These are phyloP conservation scores for Yarrowia sp. DNA, from an alignment of 805 yeast genomes.

Conservation along the genomic window DNA sequence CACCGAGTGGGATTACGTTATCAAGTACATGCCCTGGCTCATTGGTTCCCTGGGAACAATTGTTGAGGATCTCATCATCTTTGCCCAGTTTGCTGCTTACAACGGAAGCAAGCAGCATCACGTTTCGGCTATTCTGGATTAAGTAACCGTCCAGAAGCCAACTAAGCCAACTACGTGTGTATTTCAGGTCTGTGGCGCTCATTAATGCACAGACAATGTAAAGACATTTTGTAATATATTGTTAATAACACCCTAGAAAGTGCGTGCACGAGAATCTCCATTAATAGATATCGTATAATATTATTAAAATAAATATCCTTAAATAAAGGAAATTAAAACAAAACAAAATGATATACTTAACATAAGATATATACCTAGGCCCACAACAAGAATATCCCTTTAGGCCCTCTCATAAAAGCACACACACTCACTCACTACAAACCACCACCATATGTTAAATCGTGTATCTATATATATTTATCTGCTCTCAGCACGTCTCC, in stretches of 20 bases:
- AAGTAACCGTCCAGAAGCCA: too few relatives aligned
- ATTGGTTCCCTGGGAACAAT: conserved; percentile 77
- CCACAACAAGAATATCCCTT: too few relatives aligned
- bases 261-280: too few relatives aligned
- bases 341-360: too few relatives aligned
- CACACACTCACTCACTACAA: too few relatives aligned
- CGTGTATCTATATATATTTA: neutral
- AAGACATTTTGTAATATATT: conserved; percentile 12
- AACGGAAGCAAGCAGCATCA: conserved; percentile 29
- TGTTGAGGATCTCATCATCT: conserved; percentile 62
- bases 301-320: too few relatives aligned
- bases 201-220: neutral
- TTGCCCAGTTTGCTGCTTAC: conserved; percentile 65
- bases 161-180: neutral
- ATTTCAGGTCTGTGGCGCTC: neutral
- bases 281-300: too few relatives aligned
- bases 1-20: conserved; percentile 56
- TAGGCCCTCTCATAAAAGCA: too few relatives aligned
- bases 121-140: conserved; percentile 16
- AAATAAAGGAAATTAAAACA: too few relatives aligned
- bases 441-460: too few relatives aligned
- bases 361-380: too few relatives aligned
- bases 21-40: conserved; percentile 69
- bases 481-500: neutral
- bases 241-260: neutral